phyloP scores from a whole-genome alignment of 148 eudicot species.

The Cornus controversa region DNA sequence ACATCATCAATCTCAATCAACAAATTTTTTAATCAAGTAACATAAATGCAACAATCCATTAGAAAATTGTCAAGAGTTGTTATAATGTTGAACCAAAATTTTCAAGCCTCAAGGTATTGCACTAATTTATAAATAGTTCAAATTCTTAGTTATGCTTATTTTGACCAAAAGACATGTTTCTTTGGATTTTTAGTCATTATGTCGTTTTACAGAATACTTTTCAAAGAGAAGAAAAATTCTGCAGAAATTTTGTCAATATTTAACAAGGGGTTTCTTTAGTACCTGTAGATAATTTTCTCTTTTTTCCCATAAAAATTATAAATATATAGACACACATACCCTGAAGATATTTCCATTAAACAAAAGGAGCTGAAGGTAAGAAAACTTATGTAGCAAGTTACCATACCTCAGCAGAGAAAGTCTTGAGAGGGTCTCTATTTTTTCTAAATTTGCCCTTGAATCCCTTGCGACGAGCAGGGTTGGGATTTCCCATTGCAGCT shows the following conservation, averaged over 20 bases:
- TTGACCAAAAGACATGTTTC: too few relatives aligned
- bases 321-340: background rate
- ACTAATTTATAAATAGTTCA: too few relatives aligned
- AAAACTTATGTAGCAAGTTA: background rate
- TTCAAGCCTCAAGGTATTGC: background rate
- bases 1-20: background rate
- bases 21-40: background rate
- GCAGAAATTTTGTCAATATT: too few relatives aligned
- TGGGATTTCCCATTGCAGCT: slow-evolving; percentile 73
- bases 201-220: too few relatives aligned
- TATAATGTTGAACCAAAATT: background rate
- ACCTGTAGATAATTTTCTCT: background rate
- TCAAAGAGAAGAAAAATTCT: too few relatives aligned
- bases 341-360: background rate
- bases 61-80: background rate
- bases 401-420: slow-evolving; percentile 76
- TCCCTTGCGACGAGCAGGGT: slow-evolving; percentile 36
- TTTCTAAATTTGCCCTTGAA: slow-evolving; percentile 55
- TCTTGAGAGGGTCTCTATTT: slow-evolving; percentile 71
- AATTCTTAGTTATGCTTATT: too few relatives aligned
- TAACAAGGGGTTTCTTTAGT: too few relatives aligned
- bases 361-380: background rate
- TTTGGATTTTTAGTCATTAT: too few relatives aligned
- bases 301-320: too few relatives aligned
- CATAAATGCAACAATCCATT: background rate